These are phyloP conservation scores for Immersiporthe knoxdaviesiana DNA, from an alignment of 2,329 filamentous ascomycete genomes.

Conservation along the genomic window DNA sequence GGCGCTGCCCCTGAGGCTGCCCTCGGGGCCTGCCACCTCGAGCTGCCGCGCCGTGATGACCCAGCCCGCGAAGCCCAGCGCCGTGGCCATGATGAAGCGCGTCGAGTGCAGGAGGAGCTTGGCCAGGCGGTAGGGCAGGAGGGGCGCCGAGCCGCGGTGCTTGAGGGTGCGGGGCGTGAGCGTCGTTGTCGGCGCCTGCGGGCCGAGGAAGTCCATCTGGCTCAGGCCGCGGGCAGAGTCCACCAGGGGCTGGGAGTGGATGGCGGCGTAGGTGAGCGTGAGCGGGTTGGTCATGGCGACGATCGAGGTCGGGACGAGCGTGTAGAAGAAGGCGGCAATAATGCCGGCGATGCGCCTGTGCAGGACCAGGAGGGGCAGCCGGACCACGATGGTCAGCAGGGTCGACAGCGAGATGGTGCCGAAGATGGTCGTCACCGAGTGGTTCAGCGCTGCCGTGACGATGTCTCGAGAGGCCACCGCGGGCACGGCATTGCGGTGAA, in stretches of 20 bases:
- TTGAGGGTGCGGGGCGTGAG: constrained; percentile 59
- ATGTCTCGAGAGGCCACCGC: constrained; percentile 78
- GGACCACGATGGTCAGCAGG: constrained; percentile 76
- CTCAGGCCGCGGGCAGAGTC: constrained; percentile 78
- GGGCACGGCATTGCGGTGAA: constrained; percentile 84
- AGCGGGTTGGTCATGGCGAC: constrained; percentile 87
- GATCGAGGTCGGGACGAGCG: constrained; percentile 82
- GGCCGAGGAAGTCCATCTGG: constrained; percentile 79
- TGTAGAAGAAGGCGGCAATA: constrained; percentile 66
- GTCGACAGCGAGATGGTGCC: constrained; percentile 91
- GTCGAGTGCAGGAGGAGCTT: constrained; percentile 92
- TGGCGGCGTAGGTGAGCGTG: constrained; percentile 88
- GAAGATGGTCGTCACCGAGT: constrained; percentile 84
- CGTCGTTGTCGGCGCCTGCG: constrained; percentile 74
- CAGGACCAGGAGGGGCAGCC: constrained; percentile 82
- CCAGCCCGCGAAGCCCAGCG: constrained; percentile 94
- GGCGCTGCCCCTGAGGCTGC: constrained; percentile 70
- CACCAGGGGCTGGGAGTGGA: constrained; percentile 84
- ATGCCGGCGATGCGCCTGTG: constrained; percentile 69
- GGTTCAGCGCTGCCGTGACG: constrained; percentile 78
- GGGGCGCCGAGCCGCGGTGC: constrained; percentile 45
- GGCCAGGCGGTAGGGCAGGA: constrained; percentile 87
- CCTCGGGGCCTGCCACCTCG: constrained; percentile 59
- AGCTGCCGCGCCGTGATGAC: constrained; percentile 86
- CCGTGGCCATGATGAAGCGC: constrained; percentile 86